Evolutionary conservation across 345 rosid genomes (phyloP).

Genomic region (Ceriops tagal): DNA sequence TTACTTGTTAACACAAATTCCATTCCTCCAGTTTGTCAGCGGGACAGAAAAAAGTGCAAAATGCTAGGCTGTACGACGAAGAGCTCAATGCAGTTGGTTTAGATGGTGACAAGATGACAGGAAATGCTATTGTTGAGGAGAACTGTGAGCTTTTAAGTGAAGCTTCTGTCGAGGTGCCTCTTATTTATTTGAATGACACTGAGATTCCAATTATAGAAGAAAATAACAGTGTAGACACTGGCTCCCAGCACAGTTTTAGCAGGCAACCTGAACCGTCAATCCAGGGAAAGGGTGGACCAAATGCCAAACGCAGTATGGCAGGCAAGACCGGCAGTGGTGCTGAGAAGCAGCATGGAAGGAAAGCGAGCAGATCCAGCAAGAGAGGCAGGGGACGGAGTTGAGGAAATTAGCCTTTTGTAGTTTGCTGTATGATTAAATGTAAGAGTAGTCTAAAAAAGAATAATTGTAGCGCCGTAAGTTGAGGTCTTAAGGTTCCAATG

Average conservation of each 20-base stretch:
- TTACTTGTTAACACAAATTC: neutral
- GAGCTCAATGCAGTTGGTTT: constrained; percentile 24
- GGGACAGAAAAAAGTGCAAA: constrained; percentile 37
- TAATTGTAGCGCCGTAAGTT: neutral
- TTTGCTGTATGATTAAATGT: constrained; percentile 22
- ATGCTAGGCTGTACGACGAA: constrained; percentile 26
- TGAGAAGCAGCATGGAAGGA: constrained; percentile 45
- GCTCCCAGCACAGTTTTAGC: constrained; percentile 53
- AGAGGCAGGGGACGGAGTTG: constrained; percentile 47
- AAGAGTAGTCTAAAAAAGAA: constrained; percentile 15
- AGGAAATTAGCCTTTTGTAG: constrained; percentile 11
- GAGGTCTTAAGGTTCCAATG: too few relatives aligned
- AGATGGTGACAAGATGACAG: constrained; percentile 13
- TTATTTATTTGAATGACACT: constrained; percentile 28
- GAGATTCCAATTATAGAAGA: neutral
- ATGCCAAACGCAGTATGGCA: constrained; percentile 27
- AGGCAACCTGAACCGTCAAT: constrained; percentile 41
- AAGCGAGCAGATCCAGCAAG: constrained; percentile 37
- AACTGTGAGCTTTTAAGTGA: constrained; percentile 37
- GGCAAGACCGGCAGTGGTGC: constrained; percentile 26
- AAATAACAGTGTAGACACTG: constrained; percentile 24
- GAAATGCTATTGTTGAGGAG: constrained; percentile 19
- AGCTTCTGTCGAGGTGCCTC: constrained; percentile 41
- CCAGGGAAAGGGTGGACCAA: constrained; percentile 28
- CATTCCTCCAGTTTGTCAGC: constrained; percentile 40